Evolutionary conservation across 805 yeast species (phyloP).

Genomic region (Metschnikowia orientalis): DNA sequence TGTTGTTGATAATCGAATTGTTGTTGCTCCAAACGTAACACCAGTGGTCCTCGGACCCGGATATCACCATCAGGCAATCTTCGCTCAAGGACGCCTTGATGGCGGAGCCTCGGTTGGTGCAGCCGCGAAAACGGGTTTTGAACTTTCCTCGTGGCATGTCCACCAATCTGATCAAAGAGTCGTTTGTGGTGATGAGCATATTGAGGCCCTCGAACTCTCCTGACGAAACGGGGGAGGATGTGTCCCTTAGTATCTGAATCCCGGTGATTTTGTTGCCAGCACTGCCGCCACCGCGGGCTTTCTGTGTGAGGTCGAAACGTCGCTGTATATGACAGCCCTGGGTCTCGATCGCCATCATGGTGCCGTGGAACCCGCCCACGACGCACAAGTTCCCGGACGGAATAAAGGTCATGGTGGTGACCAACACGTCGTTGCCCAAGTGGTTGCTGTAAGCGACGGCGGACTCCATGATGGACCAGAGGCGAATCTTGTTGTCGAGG

Average conservation of each 20-base stretch:
- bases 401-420: constrained; percentile 72
- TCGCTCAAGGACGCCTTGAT: constrained; percentile 63
- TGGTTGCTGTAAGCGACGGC: constrained; percentile 49
- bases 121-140: constrained; percentile 70
- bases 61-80: constrained; percentile 52
- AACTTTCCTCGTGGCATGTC: constrained; percentile 50
- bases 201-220: constrained; percentile 23
- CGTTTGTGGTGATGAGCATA: constrained; percentile 68
- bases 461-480: constrained; percentile 84
- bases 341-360: constrained; percentile 56
- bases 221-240: constrained; percentile 8
- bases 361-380: constrained; percentile 80
- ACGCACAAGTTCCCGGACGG: constrained; percentile 58
- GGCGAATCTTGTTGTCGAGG: constrained; percentile 63
- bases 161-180: constrained; percentile 69
- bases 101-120: constrained; percentile 64
- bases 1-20: constrained; percentile 38
- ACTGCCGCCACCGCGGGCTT: background rate
- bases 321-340: constrained; percentile 48
- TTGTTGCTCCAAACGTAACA: constrained; percentile 72
- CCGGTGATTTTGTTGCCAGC: constrained; percentile 65
- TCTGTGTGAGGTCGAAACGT: constrained; percentile 21
- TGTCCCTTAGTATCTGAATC: constrained; percentile 46
- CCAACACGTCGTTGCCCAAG: constrained; percentile 56
- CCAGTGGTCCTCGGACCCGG: constrained; percentile 88